A percentile compares a stretch with the other conserved stretches of the same genome.
phyloP scores from a whole-genome alignment of 371 early-diverging fungal genomes.

The Mycotypha africana region DNA sequence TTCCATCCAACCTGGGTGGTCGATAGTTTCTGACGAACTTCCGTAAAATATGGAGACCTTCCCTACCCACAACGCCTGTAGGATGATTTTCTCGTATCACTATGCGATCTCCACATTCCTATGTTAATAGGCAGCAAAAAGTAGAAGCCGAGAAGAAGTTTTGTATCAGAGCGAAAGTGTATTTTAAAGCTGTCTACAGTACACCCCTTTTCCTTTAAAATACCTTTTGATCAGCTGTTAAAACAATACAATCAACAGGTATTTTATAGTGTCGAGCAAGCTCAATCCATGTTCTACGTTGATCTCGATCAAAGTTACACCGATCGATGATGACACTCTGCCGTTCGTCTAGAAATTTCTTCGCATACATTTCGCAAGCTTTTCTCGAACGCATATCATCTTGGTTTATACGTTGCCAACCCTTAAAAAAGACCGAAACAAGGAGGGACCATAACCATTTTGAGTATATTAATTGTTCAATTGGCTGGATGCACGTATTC shows the following conservation, averaged over 20 bases:
- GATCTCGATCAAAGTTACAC: conserved; percentile 71
- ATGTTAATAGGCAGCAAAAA: too few species aligned
- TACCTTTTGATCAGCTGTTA: conserved; percentile 55
- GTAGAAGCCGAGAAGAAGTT: too few species aligned
- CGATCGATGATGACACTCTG: conserved; percentile 70
- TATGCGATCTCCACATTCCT: conserved; percentile 58
- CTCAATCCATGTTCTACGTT: conserved; percentile 67
- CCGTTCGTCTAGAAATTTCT: conserved; percentile 33
- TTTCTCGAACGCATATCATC: conserved; percentile 65
- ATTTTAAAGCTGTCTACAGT: too few species aligned
- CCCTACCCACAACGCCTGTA: conserved; percentile 63
- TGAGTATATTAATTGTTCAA: too few species aligned
- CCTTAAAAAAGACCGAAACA: conserved; percentile 1
- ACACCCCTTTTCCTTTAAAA: too few species aligned
- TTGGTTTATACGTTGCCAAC: conserved; percentile 22
- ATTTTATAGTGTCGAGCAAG: conserved; percentile 53
- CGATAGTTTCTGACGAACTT: conserved; percentile 56
- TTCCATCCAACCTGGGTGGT: conserved; percentile 39
- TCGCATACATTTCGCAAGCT: conserved; percentile 48
- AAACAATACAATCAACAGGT: conserved; percentile 65
- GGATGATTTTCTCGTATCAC: conserved; percentile 59
- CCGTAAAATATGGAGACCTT: conserved; percentile 55
- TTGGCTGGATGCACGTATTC: not conserved
- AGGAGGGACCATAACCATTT: not conserved
- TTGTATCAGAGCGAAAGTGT: too few species aligned